Conservation (phyloP, 177 flowering plant genomes). For the Vitis hybrid region DNA sequence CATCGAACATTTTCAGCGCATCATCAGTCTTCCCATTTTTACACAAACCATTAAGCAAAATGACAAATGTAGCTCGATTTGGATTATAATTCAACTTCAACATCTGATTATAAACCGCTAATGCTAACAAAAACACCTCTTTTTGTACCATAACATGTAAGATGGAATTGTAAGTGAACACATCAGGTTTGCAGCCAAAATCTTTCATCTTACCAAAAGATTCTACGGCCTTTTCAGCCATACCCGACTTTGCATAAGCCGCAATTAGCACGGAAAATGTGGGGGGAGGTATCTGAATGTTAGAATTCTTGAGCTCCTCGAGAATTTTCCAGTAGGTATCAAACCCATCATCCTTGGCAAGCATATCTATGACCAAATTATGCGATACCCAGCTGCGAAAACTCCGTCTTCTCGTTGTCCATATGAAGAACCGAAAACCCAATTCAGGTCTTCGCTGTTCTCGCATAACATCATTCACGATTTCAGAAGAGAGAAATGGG, state of each 20-base stretch:
- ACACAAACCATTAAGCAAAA: slow-evolving; percentile 68
- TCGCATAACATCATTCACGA: slow-evolving; percentile 40
- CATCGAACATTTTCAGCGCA: slow-evolving; percentile 62
- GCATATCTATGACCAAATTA: slow-evolving; percentile 42
- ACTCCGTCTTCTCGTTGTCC: slow-evolving; percentile 44
- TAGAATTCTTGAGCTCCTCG: slow-evolving; percentile 40
- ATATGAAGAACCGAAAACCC: slow-evolving; percentile 68
- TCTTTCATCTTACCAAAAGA: slow-evolving; percentile 63
- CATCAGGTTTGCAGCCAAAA: slow-evolving; percentile 56
- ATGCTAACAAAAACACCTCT: slow-evolving; percentile 48
- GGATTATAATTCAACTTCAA: slow-evolving; percentile 53
- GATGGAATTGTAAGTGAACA: slow-evolving; percentile 56
- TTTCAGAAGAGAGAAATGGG: slow-evolving; percentile 30
- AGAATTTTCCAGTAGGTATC: slow-evolving; percentile 60
- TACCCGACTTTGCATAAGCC: slow-evolving; percentile 43
- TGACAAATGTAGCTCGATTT: slow-evolving; percentile 47
- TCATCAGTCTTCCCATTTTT: slow-evolving; percentile 48
- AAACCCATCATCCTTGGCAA: slow-evolving; percentile 36
- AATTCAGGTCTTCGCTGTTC: slow-evolving; percentile 21
- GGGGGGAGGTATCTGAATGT: slow-evolving; percentile 26
- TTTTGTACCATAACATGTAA: slow-evolving; percentile 43
- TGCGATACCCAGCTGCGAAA: slow-evolving; percentile 35
- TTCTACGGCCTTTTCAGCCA: slow-evolving; percentile 68
- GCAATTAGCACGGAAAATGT: slow-evolving; percentile 55
- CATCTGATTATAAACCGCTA: slow-evolving; percentile 77